These are phyloP conservation scores for Trichoderma sp. DNA, from an alignment of 2,329 filamentous ascomycete genomes.

Conservation along the genomic window DNA sequence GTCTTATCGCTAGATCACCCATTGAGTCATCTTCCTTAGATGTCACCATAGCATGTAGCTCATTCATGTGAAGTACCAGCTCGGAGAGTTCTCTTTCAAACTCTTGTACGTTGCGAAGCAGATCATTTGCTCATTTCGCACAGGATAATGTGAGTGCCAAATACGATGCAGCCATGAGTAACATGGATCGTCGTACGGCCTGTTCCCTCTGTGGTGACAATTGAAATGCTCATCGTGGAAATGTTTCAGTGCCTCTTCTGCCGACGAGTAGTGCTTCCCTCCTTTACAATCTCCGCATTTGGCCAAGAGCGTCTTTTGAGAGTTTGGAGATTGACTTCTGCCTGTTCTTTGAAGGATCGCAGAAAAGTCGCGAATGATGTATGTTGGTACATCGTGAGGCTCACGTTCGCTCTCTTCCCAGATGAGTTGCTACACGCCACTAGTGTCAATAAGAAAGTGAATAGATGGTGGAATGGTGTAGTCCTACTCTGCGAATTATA, in stretches of 20 bases:
- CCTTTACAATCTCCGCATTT: background rate
- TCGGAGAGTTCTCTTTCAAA: background rate
- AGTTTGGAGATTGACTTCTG: background rate
- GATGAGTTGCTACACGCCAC: background rate
- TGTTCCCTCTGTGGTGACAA: background rate
- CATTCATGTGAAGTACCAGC: background rate
- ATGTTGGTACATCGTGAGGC: background rate
- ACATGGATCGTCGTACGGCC: conserved; percentile 3
- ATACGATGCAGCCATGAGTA: background rate
- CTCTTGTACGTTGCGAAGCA: background rate
- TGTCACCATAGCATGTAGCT: conserved; percentile 1
- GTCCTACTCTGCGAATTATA: background rate
- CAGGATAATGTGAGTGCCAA: background rate
- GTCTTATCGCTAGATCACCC: background rate
- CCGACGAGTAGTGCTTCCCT: background rate
- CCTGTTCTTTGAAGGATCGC: background rate
- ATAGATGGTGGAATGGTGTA: background rate
- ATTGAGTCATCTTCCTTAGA: background rate
- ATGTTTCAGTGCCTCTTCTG: background rate
- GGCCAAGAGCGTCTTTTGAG: background rate
- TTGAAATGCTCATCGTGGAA: background rate
- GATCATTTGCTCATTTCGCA: background rate
- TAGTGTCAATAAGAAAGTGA: background rate
- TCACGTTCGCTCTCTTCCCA: conserved; percentile 5
- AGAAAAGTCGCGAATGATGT: background rate